These are phyloP conservation scores for Gonapodya prolifera DNA, from an alignment of 192 early-diverging fungal genomes.

Conservation along the genomic window DNA sequence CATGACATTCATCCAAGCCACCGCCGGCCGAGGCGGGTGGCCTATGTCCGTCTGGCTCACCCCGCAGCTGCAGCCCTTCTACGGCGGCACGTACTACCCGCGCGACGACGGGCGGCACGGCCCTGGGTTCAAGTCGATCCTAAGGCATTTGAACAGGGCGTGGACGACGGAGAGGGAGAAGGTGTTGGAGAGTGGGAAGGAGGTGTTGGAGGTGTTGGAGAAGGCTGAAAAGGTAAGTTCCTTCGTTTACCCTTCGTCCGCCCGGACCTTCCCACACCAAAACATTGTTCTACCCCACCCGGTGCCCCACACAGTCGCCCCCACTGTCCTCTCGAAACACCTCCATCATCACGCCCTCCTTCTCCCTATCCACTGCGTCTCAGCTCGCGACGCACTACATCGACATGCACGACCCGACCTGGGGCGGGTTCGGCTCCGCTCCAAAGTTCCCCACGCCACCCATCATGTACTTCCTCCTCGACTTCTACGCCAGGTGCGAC, in stretches of 20 bases:
- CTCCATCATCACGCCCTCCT: background rate
- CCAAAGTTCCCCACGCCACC: constrained; percentile 54
- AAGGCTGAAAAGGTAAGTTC: no score
- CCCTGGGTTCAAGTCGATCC: constrained; percentile 18
- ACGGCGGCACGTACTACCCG: constrained; percentile 24
- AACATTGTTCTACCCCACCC: no score
- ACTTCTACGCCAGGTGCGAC: no score
- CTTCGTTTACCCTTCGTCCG: no score
- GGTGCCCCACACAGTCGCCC: background rate
- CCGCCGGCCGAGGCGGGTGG: constrained; percentile 54
- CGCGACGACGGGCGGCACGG: constrained; percentile 13
- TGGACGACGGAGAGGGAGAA: background rate
- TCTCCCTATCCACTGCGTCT: no score
- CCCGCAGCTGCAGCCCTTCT: constrained; percentile 27
- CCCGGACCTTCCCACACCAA: no score
- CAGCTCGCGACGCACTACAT: constrained; percentile 21
- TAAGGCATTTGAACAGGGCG: constrained; percentile 8
- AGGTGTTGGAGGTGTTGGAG: background rate
- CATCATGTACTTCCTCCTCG: constrained; percentile 34
- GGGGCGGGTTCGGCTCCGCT: constrained; percentile 43
- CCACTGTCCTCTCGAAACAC: background rate
- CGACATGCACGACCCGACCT: constrained; percentile 21
- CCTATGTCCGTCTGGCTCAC: constrained; percentile 54
- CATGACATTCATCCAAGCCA: constrained; percentile 39
- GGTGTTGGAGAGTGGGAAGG: background rate